Conservation (phyloP, 1,139 yeast genomes). For the Candida frijolesensis region DNA sequence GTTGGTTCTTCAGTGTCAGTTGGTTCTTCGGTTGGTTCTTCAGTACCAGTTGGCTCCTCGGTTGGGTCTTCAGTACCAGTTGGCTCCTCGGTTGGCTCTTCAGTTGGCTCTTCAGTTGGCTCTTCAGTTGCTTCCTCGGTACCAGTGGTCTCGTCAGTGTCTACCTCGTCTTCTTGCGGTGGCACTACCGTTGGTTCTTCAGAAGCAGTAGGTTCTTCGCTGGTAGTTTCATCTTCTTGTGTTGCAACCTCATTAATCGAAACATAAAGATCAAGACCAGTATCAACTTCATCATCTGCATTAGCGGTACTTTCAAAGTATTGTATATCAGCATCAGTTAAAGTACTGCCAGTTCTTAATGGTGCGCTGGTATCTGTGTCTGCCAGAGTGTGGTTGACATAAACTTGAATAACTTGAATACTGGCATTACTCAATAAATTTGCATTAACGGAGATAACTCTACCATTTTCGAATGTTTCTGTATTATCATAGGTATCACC, state of each 20-base stretch:
- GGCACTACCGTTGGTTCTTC: not conserved
- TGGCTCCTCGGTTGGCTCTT: not conserved
- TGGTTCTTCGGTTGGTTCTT: not conserved
- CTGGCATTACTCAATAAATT: conserved; percentile 23
- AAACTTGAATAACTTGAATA: conserved; percentile 32
- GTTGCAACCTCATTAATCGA: not conserved
- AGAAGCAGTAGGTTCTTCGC: not conserved
- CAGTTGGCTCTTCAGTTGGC: not conserved
- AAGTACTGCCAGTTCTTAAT: not conserved
- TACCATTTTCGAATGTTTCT: conserved; percentile 39
- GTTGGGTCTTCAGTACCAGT: not conserved
- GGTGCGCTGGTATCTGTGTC: not conserved
- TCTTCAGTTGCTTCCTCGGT: not conserved
- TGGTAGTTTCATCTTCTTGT: not conserved
- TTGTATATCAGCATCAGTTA: not conserved
- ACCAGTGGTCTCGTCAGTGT: not conserved
- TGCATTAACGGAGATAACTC: conserved; percentile 36
- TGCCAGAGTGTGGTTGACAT: conserved; percentile 25
- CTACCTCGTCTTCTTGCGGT: no score
- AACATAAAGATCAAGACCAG: not conserved
- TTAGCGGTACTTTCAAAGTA: not conserved
- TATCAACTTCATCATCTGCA: not conserved
- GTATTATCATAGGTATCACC: conserved; percentile 27
- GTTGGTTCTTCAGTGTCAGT: conserved; percentile 12
- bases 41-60: not conserved